A percentile compares a stretch with the other conserved stretches of the same genome.
phyloP scores from a whole-genome alignment of 176 grass and related monocot genomes.

The Zoysia japonica region DNA sequence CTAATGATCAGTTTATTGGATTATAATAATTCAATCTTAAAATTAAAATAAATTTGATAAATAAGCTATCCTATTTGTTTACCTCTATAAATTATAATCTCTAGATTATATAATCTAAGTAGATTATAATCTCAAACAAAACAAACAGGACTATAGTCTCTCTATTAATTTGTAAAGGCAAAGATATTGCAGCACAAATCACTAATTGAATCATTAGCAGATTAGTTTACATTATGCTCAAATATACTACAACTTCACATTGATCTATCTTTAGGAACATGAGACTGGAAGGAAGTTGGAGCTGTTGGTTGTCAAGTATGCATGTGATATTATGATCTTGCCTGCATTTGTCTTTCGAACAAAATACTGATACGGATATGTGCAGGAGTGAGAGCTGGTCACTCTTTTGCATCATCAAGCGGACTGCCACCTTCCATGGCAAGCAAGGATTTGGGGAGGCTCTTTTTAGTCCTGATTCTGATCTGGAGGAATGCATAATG shows the following conservation, averaged over 20 bases:
- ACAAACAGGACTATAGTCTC: neutral
- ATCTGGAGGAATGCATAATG: conserved; percentile 41
- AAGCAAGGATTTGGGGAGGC: conserved; percentile 81
- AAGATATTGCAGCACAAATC: neutral
- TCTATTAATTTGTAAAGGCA: conserved; percentile 24
- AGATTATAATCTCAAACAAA: too few species aligned
- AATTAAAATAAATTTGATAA: too few species aligned
- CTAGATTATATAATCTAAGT: too few species aligned
- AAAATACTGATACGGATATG: conserved; percentile 37
- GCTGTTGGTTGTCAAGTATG: neutral
- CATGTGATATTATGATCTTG: neutral
- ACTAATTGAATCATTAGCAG: neutral
- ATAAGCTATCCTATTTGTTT: too few species aligned
- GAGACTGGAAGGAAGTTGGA: neutral
- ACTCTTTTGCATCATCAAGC: conserved; percentile 58
- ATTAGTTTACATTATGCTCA: conserved; percentile 16
- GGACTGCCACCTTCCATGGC: conserved; percentile 51
- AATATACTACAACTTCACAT: conserved; percentile 4
- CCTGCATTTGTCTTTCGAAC: conserved; percentile 23
- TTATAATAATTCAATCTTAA: too few species aligned
- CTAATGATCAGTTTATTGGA: too few species aligned
- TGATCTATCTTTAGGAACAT: neutral
- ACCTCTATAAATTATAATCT: too few species aligned
- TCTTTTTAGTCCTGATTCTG: conserved; percentile 54
- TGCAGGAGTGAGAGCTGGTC: conserved; percentile 64